Evolutionary conservation across 2,329 filamentous ascomycete genomes (phyloP).

Genomic region (Stemphylium beticola): DNA sequence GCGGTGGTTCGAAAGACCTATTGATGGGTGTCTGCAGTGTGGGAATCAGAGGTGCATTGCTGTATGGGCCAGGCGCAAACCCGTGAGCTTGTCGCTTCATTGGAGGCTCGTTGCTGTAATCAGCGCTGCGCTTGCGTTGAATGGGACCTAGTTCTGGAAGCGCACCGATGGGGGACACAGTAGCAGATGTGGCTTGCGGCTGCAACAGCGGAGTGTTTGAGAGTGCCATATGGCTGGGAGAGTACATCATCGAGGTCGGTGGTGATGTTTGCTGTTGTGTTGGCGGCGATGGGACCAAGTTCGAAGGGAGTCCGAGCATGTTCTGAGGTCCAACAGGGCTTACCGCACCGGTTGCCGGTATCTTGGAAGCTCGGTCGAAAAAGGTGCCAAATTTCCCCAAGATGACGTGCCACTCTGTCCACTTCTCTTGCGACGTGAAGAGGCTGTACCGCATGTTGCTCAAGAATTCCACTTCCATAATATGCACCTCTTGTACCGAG

Average conservation of each 20-base stretch:
- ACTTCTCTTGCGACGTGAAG: constrained; percentile 83
- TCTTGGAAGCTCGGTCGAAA: constrained; percentile 71
- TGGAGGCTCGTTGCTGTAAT: constrained; percentile 62
- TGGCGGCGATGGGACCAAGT: constrained; percentile 58
- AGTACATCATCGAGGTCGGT: constrained; percentile 51
- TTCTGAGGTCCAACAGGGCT: constrained; percentile 42
- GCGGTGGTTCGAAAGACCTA: constrained; percentile 45
- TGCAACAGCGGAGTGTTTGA: constrained; percentile 49
- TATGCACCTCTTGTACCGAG: constrained; percentile 90
- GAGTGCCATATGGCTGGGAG: constrained; percentile 51
- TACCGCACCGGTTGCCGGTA: constrained; percentile 50
- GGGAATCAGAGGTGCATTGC: constrained; percentile 43
- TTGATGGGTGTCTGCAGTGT: constrained; percentile 44
- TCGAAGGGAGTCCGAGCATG: constrained; percentile 50
- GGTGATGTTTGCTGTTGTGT: constrained; percentile 59
- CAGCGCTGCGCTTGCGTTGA: constrained; percentile 64
- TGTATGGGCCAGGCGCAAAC: constrained; percentile 45
- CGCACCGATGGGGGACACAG: constrained; percentile 52
- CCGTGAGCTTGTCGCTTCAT: constrained; percentile 58
- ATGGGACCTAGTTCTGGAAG: constrained; percentile 52
- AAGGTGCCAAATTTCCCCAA: constrained; percentile 83
- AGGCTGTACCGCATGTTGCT: constrained; percentile 98
- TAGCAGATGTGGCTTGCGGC: constrained; percentile 51
- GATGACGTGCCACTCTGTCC: constrained; percentile 85
- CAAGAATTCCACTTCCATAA: constrained; percentile 99